phyloP scores from a whole-genome alignment of 1,284 basidiomycete genomes.

The Sphagnurus paluster region DNA sequence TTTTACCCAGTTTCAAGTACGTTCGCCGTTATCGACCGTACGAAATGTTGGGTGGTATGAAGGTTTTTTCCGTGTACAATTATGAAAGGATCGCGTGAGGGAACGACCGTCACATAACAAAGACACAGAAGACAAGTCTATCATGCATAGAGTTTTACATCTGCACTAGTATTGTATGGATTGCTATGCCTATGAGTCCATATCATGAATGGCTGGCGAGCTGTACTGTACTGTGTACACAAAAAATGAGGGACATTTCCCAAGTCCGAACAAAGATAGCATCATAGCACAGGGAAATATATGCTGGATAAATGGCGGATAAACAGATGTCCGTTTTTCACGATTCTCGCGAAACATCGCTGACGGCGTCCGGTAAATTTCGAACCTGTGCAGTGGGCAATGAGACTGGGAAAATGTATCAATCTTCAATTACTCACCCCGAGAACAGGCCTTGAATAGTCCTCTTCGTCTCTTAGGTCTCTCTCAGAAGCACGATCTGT shows the following conservation, averaged over 20 bases:
- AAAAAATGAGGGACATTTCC: conserved; percentile 1
- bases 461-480: conserved; percentile 51
- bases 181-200: conserved; percentile 15
- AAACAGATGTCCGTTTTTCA: conserved; percentile 11
- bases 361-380: conserved; percentile 44
- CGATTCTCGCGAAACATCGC: conserved; percentile 36
- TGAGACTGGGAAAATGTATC: not conserved
- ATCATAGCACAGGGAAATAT: conserved; percentile 1
- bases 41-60: too few species aligned
- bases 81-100: too few species aligned
- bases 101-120: too few species aligned
- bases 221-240: too few species aligned
- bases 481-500: conserved; percentile 30
- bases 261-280: conserved; percentile 12
- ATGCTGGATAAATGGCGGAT: not conserved
- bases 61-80: too few species aligned
- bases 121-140: conserved; percentile 10
- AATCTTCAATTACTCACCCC: conserved; percentile 41
- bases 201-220: conserved; percentile 10
- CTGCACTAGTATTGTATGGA: conserved; percentile 12
- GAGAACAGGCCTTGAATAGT: conserved; percentile 58
- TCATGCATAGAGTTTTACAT: conserved; percentile 12
- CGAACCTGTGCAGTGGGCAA: conserved; percentile 39
- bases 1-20: too few species aligned
- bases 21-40: too few species aligned